phyloP scores from a whole-genome alignment of 768 basidiomycete species.

The Flagelloscypha sp. region DNA sequence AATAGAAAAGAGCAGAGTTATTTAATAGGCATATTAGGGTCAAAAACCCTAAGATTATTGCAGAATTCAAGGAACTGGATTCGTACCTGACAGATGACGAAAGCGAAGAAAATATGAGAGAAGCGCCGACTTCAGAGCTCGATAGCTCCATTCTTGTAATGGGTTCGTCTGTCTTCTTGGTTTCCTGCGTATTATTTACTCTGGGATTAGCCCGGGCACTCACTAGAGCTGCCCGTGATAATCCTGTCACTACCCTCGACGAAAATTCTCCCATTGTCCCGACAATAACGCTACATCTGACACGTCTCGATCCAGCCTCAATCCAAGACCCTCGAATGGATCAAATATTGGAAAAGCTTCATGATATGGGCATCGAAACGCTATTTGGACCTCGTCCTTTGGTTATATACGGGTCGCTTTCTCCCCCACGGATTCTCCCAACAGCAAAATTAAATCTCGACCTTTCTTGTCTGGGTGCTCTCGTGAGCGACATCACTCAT shows the following conservation, averaged over 20 bases:
- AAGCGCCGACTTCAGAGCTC: no score
- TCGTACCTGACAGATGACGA: conserved; percentile 60
- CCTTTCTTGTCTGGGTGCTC: conserved; percentile 51
- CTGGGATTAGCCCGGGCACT: no score
- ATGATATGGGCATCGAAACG: conserved; percentile 54
- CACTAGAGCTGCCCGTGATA: conserved; percentile 50
- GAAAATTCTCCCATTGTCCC: conserved; percentile 31
- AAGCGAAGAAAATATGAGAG: no score
- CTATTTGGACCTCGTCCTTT: no score
- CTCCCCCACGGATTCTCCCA: conserved; percentile 18
- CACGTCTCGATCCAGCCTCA: conserved; percentile 49
- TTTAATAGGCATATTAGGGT: conserved; percentile 36
- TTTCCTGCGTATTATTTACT: no score
- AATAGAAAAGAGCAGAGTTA: conserved; percentile 2
- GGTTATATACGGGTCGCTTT: no score
- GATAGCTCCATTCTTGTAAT: conserved; percentile 70
- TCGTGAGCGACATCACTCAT: conserved; percentile 52
- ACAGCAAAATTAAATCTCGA: conserved; percentile 47
- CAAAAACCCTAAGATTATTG: conserved; percentile 65
- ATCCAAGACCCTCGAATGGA: conserved; percentile 47
- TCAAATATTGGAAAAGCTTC: conserved; percentile 47
- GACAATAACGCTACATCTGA: conserved; percentile 54
- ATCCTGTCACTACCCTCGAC: conserved; percentile 38
- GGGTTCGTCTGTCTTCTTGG: no score
- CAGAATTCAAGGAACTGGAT: conserved; percentile 81